Base-by-base conservation (phyloP, 176 grass and related monocot species). In the Zoysia japonica region DNA sequence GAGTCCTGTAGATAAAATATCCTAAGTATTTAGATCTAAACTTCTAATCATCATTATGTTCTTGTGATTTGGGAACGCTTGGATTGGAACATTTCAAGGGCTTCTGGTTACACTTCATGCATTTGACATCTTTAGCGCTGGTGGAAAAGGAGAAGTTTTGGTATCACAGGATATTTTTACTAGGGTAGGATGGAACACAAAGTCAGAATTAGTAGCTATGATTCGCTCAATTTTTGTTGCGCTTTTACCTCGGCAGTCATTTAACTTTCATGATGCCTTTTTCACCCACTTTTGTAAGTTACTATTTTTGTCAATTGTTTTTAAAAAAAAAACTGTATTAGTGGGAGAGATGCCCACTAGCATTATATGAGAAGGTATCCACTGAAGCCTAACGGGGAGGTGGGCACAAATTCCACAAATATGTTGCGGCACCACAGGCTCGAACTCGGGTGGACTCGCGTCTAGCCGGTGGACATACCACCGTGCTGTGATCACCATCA, bases 21-120 rank as follows among this genome's bases (percentile, higher is more conserved):
- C 28, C 28, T 28, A 28, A 28, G 28, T 28, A 28, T 28, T 28
- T 28, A 28, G 28, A 28, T 28, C 28, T 28, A 28, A 28, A 28
- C 28, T 41, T 78, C 38, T 61, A 74, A 61, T 47, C 17, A 47
- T 13, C 19, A 37, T 57, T 17, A 48, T 49, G 41, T 3, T 14
- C 38, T 52, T 5, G 9, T 75, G 48, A 77, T 63, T 78, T 52
- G 54, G 61, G 14, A 78, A 67, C 43, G 55, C 61, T 74, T 43
- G 12, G 41, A 36, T 60, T 53, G 38, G n/a, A 79, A 60, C 38
- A 74, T 61, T 84, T 54, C 47, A 82, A 72, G 37, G 48, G 48
- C 39, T 62, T 75, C 59, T 68, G 70, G 13, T 9, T 86, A 36
- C 35, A 66, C 60, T 77, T 65, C 47, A 81, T 76, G 12, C 39